Evolutionary conservation across 2,329 filamentous ascomycete species (phyloP).

Genomic region (Xylariales sp.): DNA sequence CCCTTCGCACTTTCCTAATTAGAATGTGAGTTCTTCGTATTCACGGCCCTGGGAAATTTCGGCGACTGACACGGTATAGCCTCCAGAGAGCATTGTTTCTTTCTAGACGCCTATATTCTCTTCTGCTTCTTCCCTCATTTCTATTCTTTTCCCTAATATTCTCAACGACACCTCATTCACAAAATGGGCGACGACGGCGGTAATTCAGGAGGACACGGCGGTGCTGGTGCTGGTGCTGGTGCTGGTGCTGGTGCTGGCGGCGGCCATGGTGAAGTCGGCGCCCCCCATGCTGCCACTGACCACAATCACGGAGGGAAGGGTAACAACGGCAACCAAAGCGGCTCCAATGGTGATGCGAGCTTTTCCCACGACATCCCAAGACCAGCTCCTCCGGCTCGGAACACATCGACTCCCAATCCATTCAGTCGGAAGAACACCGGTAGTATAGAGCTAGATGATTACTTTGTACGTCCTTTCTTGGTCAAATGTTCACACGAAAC

Average conservation of each 20-base stretch:
- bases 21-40: slow-evolving; percentile 13
- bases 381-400: slow-evolving; percentile 39
- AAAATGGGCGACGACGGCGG: slow-evolving; percentile 43
- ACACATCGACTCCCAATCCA: slow-evolving; percentile 47
- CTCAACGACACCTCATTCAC: slow-evolving; percentile 26
- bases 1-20: slow-evolving; percentile 27
- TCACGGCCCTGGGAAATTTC: not conserved
- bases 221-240: not conserved
- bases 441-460: slow-evolving; percentile 57
- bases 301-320: slow-evolving; percentile 28
- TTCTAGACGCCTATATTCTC: not conserved
- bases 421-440: slow-evolving; percentile 49
- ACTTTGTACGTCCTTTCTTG: slow-evolving; percentile 54
- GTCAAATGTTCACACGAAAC: not conserved
- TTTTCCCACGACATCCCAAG: slow-evolving; percentile 36
- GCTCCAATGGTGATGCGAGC: slow-evolving; percentile 11
- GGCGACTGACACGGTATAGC: slow-evolving; percentile 14
- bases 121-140: not conserved
- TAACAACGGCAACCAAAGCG: slow-evolving; percentile 30
- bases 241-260: not conserved
- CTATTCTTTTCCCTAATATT: not conserved
- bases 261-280: slow-evolving; percentile 28
- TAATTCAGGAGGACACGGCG: slow-evolving; percentile 18
- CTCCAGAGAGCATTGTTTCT: slow-evolving; percentile 2
- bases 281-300: slow-evolving; percentile 31